Base-by-base conservation (phyloP, 805 yeast species). In the Tetrapisispora iriomotensis region DNA sequence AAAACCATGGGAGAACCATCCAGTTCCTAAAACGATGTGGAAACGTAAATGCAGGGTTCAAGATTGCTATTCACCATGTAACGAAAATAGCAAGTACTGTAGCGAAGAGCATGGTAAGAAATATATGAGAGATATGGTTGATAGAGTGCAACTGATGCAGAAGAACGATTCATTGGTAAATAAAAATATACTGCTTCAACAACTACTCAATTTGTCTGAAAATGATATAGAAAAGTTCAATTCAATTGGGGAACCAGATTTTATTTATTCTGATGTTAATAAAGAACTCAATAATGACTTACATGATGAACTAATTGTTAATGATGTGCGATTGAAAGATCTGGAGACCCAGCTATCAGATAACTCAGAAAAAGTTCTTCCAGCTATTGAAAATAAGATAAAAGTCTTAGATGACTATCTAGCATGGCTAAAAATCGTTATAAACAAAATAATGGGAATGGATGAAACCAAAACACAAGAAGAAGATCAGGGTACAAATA, bases 1-100 rank as follows among this genome's bases (percentile, higher is more conserved):
- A 19, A 15, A 29, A 40, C 8, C 28, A 17, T 17, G 39, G 29
- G 10, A 33, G 22, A 15, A 30, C 10, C 18, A 22, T 26, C 41
- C 26, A 10, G 55, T 58, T 24, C 81, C 81, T 0, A 49, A 47
- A 22, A 75, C 90, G 0, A 45, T 69, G 13, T 87, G 90, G 90
- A 82, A 80, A 57, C 69, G 81, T 29, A 82, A 81, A 51, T 87
- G 96, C 55, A 67, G 90, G 21, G 38, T 82, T 10, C 52, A 57
- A 1, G 56, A 53, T 1, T 87, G 96, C 53, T 68, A 47, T 39
- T 45, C 40, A 36, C 55, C 55, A 8, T 54, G 61, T 31, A 40
- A 42, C 17, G 49, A 47, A 5, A 60, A 57, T 34, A 74, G 86
- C 25, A 85, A 87, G 56, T 87, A 82, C 54, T 87, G 96, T 55